These are phyloP conservation scores for Blastobotrys illinoisensis DNA, from an alignment of 1,139 yeast genomes.

Conservation along the genomic window DNA sequence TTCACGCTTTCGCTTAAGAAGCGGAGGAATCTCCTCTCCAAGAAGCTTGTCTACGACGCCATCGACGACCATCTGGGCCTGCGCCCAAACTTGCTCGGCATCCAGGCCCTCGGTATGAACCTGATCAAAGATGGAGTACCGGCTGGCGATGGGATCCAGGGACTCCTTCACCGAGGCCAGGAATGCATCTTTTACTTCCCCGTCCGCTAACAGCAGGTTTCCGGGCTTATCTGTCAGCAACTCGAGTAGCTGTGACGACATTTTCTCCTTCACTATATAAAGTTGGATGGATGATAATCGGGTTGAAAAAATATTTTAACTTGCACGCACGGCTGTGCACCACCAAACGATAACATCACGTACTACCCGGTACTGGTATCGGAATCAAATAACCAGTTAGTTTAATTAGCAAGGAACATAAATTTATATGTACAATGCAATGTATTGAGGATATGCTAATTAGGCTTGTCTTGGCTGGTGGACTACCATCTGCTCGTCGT, in stretches of 20 bases:
- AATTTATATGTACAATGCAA: not conserved
- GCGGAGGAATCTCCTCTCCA: constrained; percentile 25
- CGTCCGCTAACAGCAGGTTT: constrained; percentile 27
- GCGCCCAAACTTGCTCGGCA: constrained; percentile 91
- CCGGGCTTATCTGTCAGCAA: constrained; percentile 25
- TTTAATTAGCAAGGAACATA: no score
- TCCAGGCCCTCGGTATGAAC: constrained; percentile 81
- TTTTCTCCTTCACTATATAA: not conserved
- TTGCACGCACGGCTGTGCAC: not conserved
- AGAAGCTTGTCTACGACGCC: constrained; percentile 57
- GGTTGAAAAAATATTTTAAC: constrained; percentile 1
- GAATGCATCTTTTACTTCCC: constrained; percentile 27
- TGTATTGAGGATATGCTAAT: not conserved
- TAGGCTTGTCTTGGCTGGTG: not conserved
- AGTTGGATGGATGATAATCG: not conserved
- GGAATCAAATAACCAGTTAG: no score
- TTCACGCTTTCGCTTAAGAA: constrained; percentile 11
- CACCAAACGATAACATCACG: not conserved
- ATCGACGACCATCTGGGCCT: constrained; percentile 76
- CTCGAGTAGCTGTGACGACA: constrained; percentile 11
- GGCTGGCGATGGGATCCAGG: constrained; percentile 60
- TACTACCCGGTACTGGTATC: no score
- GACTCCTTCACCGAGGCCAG: constrained; percentile 45
- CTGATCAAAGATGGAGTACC: constrained; percentile 72
- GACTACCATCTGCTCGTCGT: not conserved